Conservation (phyloP, 306 rosid genomes). For the Cicer yamashitae region DNA sequence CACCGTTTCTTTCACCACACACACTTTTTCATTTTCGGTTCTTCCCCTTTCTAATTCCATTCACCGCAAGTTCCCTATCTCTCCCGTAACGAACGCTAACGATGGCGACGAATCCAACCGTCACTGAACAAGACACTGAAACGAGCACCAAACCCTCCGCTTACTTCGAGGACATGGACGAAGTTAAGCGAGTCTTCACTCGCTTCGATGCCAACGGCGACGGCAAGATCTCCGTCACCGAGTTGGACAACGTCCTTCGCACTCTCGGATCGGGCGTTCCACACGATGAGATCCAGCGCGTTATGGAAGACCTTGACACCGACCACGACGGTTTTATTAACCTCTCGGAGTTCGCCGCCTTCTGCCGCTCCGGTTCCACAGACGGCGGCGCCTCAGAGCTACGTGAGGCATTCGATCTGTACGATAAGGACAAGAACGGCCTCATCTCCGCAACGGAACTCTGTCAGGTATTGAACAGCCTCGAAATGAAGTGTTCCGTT, state of each 20-base stretch:
- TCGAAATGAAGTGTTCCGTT: constrained; percentile 64
- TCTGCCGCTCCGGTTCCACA: constrained; percentile 56
- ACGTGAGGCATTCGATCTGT: constrained; percentile 79
- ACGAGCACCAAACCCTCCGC: constrained; percentile 35
- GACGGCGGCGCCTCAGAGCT: constrained; percentile 70
- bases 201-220: constrained; percentile 91
- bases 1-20: neutral
- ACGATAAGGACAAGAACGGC: constrained; percentile 85
- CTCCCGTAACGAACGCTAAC: neutral
- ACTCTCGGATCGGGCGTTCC: constrained; percentile 62
- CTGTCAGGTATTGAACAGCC: constrained; percentile 68
- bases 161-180: constrained; percentile 54
- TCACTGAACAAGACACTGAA: neutral
- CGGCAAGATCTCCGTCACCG: constrained; percentile 80
- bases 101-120: constrained; percentile 45
- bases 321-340: constrained; percentile 78
- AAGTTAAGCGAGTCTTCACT: constrained; percentile 64
- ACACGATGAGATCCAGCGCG: constrained; percentile 54
- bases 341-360: constrained; percentile 74
- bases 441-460: constrained; percentile 78
- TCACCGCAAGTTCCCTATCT: neutral
- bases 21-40: neutral
- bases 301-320: constrained; percentile 85
- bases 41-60: neutral
- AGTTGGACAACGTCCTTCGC: constrained; percentile 67